phyloP scores from a whole-genome alignment of 768 basidiomycete genomes.

The Naganishia vaughanmartiniae region DNA sequence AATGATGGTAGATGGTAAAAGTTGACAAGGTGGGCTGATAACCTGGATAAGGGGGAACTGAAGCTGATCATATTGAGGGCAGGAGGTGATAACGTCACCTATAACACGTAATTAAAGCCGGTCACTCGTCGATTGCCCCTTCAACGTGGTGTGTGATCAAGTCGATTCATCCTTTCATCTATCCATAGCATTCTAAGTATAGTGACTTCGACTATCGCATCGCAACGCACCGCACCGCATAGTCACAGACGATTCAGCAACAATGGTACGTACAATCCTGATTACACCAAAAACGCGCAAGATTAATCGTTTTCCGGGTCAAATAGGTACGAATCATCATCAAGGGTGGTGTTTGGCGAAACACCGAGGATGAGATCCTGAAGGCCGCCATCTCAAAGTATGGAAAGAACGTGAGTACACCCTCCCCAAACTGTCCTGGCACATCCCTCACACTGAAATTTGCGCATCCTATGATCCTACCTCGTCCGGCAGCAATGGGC shows the following conservation, averaged over 20 bases:
- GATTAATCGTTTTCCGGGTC: neutral
- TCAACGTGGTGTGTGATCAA: no score
- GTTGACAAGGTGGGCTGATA: no score
- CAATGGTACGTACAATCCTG: no score
- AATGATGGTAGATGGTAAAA: neutral
- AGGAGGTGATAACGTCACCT: neutral
- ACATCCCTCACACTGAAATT: neutral
- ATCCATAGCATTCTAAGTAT: no score
- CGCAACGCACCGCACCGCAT: no score
- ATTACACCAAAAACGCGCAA: no score
- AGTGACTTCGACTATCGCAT: no score
- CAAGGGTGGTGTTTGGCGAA: slow-evolving; percentile 53
- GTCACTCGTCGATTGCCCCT: neutral
- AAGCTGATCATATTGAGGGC: no score
- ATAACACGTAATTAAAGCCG: neutral
- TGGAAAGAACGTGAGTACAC: slow-evolving; percentile 52
- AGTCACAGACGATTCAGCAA: no score
- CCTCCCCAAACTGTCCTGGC: neutral
- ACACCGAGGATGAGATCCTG: slow-evolving; percentile 78
- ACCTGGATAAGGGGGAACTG: no score
- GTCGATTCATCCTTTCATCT: no score
- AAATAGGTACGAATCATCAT: slow-evolving; percentile 51
- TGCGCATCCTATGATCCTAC: no score
- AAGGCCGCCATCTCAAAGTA: slow-evolving; percentile 82
- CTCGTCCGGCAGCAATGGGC: slow-evolving; percentile 62